These are phyloP conservation scores for Cryptococcus hybrid DNA, from an alignment of 1,284 basidiomycete genomes.

Conservation along the genomic window DNA sequence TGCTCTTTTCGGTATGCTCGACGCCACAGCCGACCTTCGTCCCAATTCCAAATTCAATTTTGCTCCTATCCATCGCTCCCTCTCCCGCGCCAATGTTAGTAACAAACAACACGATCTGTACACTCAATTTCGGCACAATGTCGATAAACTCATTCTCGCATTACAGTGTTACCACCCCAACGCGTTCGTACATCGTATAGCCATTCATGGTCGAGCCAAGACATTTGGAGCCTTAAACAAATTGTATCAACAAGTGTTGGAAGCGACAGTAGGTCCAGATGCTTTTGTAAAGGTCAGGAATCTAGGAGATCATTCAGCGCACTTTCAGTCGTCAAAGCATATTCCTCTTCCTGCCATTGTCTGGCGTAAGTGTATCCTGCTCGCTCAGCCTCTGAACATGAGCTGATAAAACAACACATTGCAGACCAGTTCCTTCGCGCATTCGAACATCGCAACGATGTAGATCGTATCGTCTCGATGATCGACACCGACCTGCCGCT, in stretches of 20 bases:
- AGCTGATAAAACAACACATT: not conserved
- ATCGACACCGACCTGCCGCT: constrained; percentile 16
- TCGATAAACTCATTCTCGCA: constrained; percentile 17
- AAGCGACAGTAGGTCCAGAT: constrained; percentile 18
- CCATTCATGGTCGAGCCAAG: constrained; percentile 1
- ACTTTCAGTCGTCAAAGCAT: not conserved
- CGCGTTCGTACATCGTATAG: constrained; percentile 16
- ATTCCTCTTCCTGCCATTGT: constrained; percentile 16
- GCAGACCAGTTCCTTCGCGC: constrained; percentile 11
- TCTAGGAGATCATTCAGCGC: constrained; percentile 5
- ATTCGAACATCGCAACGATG: constrained; percentile 8
- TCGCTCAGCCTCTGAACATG: not conserved
- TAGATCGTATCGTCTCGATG: constrained; percentile 11
- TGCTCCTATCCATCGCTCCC: constrained; percentile 1
- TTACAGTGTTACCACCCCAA: constrained; percentile 23
- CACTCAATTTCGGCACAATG: constrained; percentile 11
- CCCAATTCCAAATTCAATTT: constrained; percentile 7
- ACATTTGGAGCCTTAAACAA: not conserved
- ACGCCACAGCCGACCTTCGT: constrained; percentile 11
- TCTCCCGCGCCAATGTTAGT: not conserved
- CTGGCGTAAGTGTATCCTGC: constrained; percentile 20
- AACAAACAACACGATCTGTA: not conserved
- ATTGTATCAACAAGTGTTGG: constrained; percentile 21
- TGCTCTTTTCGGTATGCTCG: constrained; percentile 13
- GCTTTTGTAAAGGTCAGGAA: constrained; percentile 15